Base-by-base conservation (phyloP, 2,329 filamentous ascomycete species). In the Ceratocystis papillata region DNA sequence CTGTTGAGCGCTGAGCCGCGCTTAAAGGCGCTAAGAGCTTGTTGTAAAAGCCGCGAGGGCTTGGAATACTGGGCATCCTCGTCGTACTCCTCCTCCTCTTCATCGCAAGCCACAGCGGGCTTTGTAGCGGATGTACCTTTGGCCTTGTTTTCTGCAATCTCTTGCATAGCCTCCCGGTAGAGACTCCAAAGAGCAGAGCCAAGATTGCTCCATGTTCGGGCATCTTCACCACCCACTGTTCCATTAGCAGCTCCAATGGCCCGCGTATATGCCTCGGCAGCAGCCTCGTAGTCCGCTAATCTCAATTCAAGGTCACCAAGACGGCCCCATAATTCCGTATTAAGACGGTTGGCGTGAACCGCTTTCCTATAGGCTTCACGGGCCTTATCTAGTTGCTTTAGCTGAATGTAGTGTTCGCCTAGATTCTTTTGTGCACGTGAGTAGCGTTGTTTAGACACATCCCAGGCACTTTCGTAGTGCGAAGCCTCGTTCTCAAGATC, bases 171-270 rank as follows among this genome's bases (percentile, higher is more conserved):
- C 71, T 84, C 81, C 55, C 77, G 80, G 75, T 83, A 91, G 69
- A 88, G 78, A 67, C 85, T 87, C 70, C 89, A 83, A 1, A 97
- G 81, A 0, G 93, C 87, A 1, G 88, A 91, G 0, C 92, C 94
- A 25, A 99, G 81, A 73, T 99, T 99, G 71, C 89, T 95, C 90
- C 94, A 99, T 0, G 90, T 90, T 72, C 96, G 86, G 0, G 92
- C 93, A 72, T 96, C 92, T 64, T 87, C 86, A 30, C 95, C 92
- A 61, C 96, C 94, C 10, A 89, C 81, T 1, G 75, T 75, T 41
- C 80, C 79, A 41, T 77, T 79, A 0, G 80, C 77, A 5, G 78
- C 76, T 70, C 89, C 86, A 10, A 99, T 92, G 7, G 88, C 87
- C 25, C 91, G 83, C 7, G 86, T 85, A 74, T 95, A 99, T 0